phyloP scores from a whole-genome alignment of 2,329 filamentous ascomycete genomes.

The Davidsoniella australis region DNA sequence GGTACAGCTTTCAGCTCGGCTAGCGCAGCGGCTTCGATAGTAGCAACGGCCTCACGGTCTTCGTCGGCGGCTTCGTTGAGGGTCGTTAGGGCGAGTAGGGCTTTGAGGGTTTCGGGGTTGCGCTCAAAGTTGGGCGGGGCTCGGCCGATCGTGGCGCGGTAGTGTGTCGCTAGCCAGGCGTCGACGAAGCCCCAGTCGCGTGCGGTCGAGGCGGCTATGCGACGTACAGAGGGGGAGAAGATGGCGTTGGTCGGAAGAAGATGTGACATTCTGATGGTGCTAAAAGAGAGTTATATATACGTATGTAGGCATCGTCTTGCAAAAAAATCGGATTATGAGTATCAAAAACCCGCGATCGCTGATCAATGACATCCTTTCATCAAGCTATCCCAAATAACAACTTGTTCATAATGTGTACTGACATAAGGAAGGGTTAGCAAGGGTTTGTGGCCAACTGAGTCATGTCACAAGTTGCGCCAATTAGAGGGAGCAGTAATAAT shows the following conservation, averaged over 20 bases:
- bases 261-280: constrained; percentile 21
- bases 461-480: no score
- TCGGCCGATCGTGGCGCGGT: constrained; percentile 34
- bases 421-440: no score
- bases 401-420: no score
- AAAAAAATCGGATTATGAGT: no score
- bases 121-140: constrained; percentile 62
- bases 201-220: constrained; percentile 62
- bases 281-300: neutral
- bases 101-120: constrained; percentile 66
- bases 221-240: constrained; percentile 50
- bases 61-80: constrained; percentile 67
- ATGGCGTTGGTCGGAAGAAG: constrained; percentile 32
- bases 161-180: constrained; percentile 60
- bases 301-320: neutral
- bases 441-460: no score
- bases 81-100: constrained; percentile 54
- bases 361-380: no score
- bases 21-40: constrained; percentile 42
- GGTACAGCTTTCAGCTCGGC: constrained; percentile 25
- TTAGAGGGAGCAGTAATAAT: no score
- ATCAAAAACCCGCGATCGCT: no score
- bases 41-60: constrained; percentile 39
- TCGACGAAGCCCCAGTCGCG: constrained; percentile 88
- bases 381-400: no score